Percentiles rank a stretch among this genome's conserved stretches.
Evolutionary conservation across 1,284 basidiomycete species (phyloP).

Genomic region (Ganoderma lingzhi): DNA sequence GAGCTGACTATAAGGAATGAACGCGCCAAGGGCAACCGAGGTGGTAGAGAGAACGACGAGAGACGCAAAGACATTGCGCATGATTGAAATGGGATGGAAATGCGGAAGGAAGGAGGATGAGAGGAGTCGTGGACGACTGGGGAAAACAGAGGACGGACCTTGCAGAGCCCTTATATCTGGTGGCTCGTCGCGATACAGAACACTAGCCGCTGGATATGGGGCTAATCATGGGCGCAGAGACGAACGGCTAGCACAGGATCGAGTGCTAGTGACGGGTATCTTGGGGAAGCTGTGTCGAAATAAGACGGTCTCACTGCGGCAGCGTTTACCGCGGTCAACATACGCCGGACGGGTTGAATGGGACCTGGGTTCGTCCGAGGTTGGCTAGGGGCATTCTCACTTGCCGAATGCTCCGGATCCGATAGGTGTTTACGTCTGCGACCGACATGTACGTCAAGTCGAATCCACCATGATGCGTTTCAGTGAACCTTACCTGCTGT

Average conservation of each 20-base stretch:
- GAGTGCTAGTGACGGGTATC: background rate
- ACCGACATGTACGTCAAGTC: background rate
- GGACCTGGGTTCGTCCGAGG: background rate
- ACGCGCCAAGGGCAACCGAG: slow-evolving; percentile 1
- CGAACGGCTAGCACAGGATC: background rate
- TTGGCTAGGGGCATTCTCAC: too few species aligned
- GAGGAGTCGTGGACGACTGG: background rate
- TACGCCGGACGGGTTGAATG: background rate
- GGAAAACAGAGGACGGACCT: background rate
- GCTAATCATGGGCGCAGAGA: background rate
- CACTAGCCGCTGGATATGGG: background rate
- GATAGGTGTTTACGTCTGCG: background rate
- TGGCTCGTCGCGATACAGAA: background rate
- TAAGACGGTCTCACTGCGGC: background rate
- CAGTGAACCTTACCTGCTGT: too few species aligned
- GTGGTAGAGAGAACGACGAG: slow-evolving; percentile 11
- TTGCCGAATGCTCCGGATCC: background rate
- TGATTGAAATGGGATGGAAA: background rate
- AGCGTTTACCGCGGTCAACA: background rate
- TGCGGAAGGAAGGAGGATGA: background rate
- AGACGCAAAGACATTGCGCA: slow-evolving; percentile 14
- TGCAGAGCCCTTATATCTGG: background rate
- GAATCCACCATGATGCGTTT: background rate
- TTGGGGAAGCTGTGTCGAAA: background rate
- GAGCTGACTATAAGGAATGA: slow-evolving; percentile 11